Evolutionary conservation across 78 protist genomes (phyloP).

Genomic region (Dictyostelium firmibasis): DNA sequence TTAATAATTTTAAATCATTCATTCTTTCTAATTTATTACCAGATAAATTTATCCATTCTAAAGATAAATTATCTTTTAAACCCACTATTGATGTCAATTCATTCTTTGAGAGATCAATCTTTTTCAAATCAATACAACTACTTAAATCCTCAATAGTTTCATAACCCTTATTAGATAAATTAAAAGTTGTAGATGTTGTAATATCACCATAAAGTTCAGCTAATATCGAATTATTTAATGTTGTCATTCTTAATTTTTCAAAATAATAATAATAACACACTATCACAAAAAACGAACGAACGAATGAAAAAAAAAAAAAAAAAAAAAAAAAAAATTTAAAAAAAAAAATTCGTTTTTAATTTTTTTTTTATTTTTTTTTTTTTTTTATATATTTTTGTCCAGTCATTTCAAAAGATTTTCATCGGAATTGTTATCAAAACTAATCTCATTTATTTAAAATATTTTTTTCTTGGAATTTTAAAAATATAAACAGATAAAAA

Average conservation of each 20-base stretch:
- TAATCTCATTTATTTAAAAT: too few species aligned
- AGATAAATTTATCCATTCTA: constrained; percentile 37
- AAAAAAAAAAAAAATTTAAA: neutral
- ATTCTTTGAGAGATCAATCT: constrained; percentile 35
- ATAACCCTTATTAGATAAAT: neutral
- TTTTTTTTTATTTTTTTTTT: constrained; percentile 1
- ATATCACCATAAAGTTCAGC: constrained; percentile 15
- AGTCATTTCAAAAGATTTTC: too few species aligned
- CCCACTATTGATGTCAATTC: neutral
- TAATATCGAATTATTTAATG: neutral
- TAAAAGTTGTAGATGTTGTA: neutral
- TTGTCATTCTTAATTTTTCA: neutral
- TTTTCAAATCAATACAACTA: constrained; percentile 34
- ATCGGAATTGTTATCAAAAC: too few species aligned
- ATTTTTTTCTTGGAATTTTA: too few species aligned
- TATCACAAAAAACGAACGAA: neutral
- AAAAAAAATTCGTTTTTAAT: neutral
- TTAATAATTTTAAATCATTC: constrained; percentile 35
- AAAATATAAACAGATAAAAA: too few species aligned
- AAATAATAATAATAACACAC: too few species aligned
- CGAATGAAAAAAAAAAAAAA: neutral
- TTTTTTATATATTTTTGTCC: too few species aligned
- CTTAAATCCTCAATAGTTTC: constrained; percentile 24
- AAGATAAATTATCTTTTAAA: constrained; percentile 13
- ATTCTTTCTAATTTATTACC: constrained; percentile 12